phyloP scores from a whole-genome alignment of 169 alveolate species.

The Babesia bovis region DNA sequence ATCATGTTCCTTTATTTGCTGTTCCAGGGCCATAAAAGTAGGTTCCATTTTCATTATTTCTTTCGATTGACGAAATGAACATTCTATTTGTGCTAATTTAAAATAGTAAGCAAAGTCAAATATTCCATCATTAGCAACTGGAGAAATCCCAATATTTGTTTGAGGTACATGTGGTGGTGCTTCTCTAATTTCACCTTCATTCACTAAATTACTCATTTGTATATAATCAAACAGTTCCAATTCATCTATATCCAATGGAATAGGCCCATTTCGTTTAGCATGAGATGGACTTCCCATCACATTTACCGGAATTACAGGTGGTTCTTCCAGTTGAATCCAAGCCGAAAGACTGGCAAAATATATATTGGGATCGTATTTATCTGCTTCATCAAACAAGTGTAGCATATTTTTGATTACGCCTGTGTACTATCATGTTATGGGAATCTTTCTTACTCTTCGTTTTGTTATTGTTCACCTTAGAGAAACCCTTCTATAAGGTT shows the following conservation, averaged over 20 bases:
- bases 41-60: neutral
- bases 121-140: neutral
- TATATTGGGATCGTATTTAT: slow-evolving; percentile 8
- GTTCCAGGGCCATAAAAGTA: neutral
- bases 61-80: neutral
- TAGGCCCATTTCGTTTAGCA: neutral
- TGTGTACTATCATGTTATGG: neutral
- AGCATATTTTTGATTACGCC: slow-evolving; percentile 13
- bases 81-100: slow-evolving; percentile 17
- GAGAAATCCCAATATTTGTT: too few species aligned
- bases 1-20: neutral
- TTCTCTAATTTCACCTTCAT: neutral
- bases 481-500: neutral
- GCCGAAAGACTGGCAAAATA: slow-evolving; percentile 1
- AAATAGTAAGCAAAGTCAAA: slow-evolving; percentile 18
- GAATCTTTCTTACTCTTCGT: slow-evolving; percentile 10
- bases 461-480: neutral
- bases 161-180: neutral
- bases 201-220: slow-evolving; percentile 1
- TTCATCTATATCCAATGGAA: neutral
- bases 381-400: slow-evolving; percentile 30
- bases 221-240: slow-evolving; percentile 5
- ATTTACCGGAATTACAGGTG: neutral
- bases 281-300: neutral
- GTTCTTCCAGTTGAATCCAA: slow-evolving; percentile 9